Evolutionary conservation across 2,329 filamentous ascomycete genomes (phyloP).

Genomic region (Claviceps capensis): DNA sequence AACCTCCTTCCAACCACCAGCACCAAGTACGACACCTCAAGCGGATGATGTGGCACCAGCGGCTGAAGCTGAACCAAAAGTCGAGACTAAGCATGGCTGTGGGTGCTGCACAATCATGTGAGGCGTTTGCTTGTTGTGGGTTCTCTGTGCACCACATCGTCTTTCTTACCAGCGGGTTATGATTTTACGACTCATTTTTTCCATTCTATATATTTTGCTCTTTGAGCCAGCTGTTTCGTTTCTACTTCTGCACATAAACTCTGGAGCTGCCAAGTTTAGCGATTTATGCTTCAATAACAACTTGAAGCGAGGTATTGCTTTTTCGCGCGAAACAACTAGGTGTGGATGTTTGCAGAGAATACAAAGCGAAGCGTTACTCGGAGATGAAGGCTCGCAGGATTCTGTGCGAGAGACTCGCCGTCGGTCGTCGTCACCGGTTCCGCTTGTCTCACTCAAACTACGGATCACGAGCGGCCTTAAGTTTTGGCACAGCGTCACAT

Average conservation of each 20-base stretch:
- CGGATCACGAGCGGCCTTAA: not conserved
- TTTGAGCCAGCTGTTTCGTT: not conserved
- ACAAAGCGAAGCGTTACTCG: not conserved
- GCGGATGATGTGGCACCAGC: slow-evolving; percentile 4
- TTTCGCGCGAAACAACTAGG: too few relatives aligned
- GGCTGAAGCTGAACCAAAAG: slow-evolving; percentile 9
- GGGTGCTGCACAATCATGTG: slow-evolving; percentile 40
- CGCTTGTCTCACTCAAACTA: not conserved
- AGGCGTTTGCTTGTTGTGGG: slow-evolving; percentile 2
- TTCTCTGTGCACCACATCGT: not conserved
- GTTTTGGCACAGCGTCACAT: not conserved
- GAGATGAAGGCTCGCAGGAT: not conserved
- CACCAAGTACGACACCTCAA: slow-evolving; percentile 6
- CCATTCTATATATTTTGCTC: not conserved
- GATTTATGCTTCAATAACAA: slow-evolving; percentile 3
- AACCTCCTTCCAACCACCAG: slow-evolving; percentile 18
- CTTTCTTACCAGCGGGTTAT: slow-evolving; percentile 9
- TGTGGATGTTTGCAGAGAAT: too few relatives aligned
- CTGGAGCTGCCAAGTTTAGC: slow-evolving; percentile 2
- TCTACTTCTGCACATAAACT: not conserved
- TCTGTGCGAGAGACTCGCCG: too few relatives aligned
- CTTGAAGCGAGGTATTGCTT: not conserved
- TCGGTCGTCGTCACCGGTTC: not conserved
- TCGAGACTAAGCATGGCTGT: slow-evolving; percentile 28
- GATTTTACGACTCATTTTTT: slow-evolving; percentile 9